Percentiles rank a stretch among this genome's conserved stretches.
Evolutionary conservation across 2,329 filamentous ascomycete genomes (phyloP).

Genomic region (Pestalotiopsis sp.): DNA sequence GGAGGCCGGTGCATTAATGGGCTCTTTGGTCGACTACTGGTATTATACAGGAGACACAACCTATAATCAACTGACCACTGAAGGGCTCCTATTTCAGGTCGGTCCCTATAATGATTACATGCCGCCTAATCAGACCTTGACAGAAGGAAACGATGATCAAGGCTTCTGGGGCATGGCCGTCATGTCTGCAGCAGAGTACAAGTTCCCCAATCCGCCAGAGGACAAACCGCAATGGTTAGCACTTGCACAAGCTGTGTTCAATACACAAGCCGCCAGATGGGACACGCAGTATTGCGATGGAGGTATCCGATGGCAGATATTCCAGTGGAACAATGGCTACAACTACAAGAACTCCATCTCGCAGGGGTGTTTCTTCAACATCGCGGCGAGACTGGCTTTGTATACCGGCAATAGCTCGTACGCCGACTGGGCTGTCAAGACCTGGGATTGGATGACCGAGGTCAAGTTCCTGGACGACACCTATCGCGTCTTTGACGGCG

Average conservation of each 20-base stretch:
- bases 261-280: slow-evolving; percentile 75
- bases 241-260: slow-evolving; percentile 78
- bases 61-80: slow-evolving; percentile 67
- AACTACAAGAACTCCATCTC: slow-evolving; percentile 73
- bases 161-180: slow-evolving; percentile 72
- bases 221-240: slow-evolving; percentile 67
- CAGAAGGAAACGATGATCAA: slow-evolving; percentile 74
- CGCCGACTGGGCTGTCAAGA: slow-evolving; percentile 71
- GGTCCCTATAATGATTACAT: slow-evolving; percentile 75
- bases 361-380: slow-evolving; percentile 62
- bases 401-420: slow-evolving; percentile 81
- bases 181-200: slow-evolving; percentile 70
- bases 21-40: slow-evolving; percentile 79
- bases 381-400: slow-evolving; percentile 67
- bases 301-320: slow-evolving; percentile 83
- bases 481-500: slow-evolving; percentile 65
- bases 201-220: slow-evolving; percentile 59
- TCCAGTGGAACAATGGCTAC: slow-evolving; percentile 78
- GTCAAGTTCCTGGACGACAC: slow-evolving; percentile 59
- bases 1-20: slow-evolving; percentile 74
- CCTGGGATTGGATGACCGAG: slow-evolving; percentile 67
- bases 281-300: slow-evolving; percentile 68
- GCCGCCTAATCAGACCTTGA: slow-evolving; percentile 69
- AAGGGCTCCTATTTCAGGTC: slow-evolving; percentile 73
- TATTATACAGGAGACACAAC: slow-evolving; percentile 73